Conservation (phyloP, 768 basidiomycete species). For the Phaeotremella skinneri region DNA sequence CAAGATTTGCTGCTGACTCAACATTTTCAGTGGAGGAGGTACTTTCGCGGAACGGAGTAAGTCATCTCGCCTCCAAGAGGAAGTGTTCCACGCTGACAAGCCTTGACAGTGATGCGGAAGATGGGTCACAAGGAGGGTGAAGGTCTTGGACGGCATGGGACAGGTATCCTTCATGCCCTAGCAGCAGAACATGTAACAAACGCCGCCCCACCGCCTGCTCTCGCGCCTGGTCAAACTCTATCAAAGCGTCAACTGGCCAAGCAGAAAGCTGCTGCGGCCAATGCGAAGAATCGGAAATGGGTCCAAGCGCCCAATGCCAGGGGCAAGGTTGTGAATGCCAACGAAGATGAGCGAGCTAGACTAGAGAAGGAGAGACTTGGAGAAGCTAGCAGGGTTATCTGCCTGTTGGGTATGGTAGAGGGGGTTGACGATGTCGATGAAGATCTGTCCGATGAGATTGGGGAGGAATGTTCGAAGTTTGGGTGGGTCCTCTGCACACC, state of each 20-base stretch:
- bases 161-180: conserved; percentile 84
- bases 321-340: conserved; percentile 86
- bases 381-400: conserved; percentile 82
- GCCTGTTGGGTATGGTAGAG: conserved; percentile 82
- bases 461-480: conserved; percentile 46
- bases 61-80: conserved; percentile 1
- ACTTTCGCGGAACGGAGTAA: conserved; percentile 48
- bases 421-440: conserved; percentile 77
- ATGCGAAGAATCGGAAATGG: conserved; percentile 42
- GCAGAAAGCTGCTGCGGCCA: conserved; percentile 48
- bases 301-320: conserved; percentile 58
- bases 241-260: conserved; percentile 48
- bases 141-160: conserved; percentile 78
- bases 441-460: conserved; percentile 83
- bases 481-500: conserved; percentile 31
- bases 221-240: conserved; percentile 44
- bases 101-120: conserved; percentile 72
- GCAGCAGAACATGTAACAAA: conserved; percentile 65
- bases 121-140: conserved; percentile 95
- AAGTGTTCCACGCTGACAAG: conserved; percentile 11
- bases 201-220: conserved; percentile 53
- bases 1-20: conserved; percentile 2
- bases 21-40: conserved; percentile 14
- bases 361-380: conserved; percentile 81
- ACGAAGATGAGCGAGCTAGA: conserved; percentile 72